A percentile compares a stretch with the other conserved stretches of the same genome.
These are phyloP conservation scores for Solanum rostratum DNA, from an alignment of 257 asterid genomes.

Conservation along the genomic window DNA sequence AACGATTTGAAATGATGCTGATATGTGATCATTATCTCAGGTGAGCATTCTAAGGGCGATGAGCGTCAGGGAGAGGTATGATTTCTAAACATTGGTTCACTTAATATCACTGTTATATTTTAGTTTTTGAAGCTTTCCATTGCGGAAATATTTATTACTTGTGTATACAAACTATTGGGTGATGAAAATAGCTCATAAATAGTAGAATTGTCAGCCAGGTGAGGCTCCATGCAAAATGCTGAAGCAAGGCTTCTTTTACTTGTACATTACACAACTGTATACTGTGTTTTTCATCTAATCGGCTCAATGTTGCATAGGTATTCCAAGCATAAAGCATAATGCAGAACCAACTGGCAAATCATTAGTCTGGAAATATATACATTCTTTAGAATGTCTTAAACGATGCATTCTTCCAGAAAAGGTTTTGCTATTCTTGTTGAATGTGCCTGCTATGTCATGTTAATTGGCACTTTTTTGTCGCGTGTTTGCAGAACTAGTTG, in stretches of 20 bases:
- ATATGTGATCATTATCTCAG: constrained; percentile 18
- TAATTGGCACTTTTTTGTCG: background rate
- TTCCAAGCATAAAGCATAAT: background rate
- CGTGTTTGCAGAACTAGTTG: constrained; percentile 23
- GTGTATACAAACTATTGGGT: background rate
- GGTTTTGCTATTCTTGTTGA: background rate
- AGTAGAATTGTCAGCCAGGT: background rate
- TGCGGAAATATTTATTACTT: background rate
- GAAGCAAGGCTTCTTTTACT: background rate
- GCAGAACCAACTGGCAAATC: background rate
- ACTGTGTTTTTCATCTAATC: background rate
- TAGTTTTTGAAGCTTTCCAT: background rate
- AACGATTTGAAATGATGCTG: background rate
- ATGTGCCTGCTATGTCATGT: background rate
- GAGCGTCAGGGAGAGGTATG: constrained; percentile 38
- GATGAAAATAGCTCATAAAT: background rate
- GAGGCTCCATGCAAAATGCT: background rate
- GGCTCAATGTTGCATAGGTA: background rate
- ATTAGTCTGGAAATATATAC: background rate
- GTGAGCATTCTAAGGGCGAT: constrained; percentile 44
- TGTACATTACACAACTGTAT: background rate
- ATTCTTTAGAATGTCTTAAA: background rate
- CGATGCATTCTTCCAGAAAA: background rate
- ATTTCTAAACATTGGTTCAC: background rate
- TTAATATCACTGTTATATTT: background rate